Conservation (phyloP, 176 grass and related monocot genomes). For the Areca catechu region DNA sequence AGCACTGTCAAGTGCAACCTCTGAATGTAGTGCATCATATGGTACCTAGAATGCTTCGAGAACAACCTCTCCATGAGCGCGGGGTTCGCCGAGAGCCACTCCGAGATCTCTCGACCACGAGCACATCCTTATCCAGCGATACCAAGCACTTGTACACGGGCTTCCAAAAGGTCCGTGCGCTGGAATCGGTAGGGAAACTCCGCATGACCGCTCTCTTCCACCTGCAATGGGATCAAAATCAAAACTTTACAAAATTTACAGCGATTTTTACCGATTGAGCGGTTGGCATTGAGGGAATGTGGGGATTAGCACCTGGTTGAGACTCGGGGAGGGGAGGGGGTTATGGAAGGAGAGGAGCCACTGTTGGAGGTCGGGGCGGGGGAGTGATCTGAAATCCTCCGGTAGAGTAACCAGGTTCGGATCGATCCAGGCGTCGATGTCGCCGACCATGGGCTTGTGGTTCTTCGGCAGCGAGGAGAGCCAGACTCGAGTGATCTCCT, state of each 20-base stretch:
- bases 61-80: constrained; percentile 54
- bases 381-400: constrained; percentile 30
- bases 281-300: not conserved
- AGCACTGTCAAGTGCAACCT: constrained; percentile 90
- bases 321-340: too few species aligned
- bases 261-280: too few species aligned
- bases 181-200: constrained; percentile 87
- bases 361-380: constrained; percentile 56
- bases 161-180: constrained; percentile 91
- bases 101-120: constrained; percentile 67
- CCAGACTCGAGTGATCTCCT: constrained; percentile 37
- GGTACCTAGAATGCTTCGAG: constrained; percentile 94
- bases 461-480: constrained; percentile 50
- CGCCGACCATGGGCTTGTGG: constrained; percentile 39
- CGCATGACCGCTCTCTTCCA: constrained; percentile 48
- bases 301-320: constrained; percentile 24
- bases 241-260: not conserved
- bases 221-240: constrained; percentile 20
- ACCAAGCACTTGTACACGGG: constrained; percentile 83
- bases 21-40: constrained; percentile 92
- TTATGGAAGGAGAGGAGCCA: constrained; percentile 46
- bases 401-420: constrained; percentile 20
- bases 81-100: constrained; percentile 66
- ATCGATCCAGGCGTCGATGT: constrained; percentile 71
- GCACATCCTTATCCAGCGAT: constrained; percentile 53